Evolutionary conservation across 2,329 filamentous ascomycete species (phyloP), one percentile per base, ranked within the genome.

Genomic region (Colletotrichum sp.): DNA sequence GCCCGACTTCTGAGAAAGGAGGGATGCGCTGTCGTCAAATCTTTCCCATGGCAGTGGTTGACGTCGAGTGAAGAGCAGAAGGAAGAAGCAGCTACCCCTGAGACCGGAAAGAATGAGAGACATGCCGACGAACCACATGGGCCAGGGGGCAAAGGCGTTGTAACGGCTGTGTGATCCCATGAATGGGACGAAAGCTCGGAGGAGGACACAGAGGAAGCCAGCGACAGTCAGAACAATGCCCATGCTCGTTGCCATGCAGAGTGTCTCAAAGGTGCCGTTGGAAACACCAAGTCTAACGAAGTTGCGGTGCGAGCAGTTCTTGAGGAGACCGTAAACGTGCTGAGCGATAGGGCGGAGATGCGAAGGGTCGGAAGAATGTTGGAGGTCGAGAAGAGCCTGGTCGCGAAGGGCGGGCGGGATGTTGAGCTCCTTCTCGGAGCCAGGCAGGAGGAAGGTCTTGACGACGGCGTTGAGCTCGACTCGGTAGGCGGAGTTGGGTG

Each of bases 241-340:
- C 9, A 88, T 80, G 2, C 82, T 78, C 2, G 86, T 88, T 3
- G 87, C 86, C 34, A 87, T 84, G 80, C 87, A 89, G 13, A 88
- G 78, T 3, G 87, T 88, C 80, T 88, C 87, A 68, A 87, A 86
- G 4, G 87, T 88, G 48, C 87, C 87, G 79, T 88, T 90, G 79
- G 85, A 88, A 38, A 90, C 87, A 75, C 89, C 90, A 8, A 91
- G 84, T 52, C 89, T 87, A 61, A 90, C 83, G 77, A 91, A 88
- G 80, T 88, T 86, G 70, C 88, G 84, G 78, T 88, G 83, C 24
- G 87, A 89, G 82, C 87, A 88, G 80, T 86, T 87, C 73, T 83
- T 84, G 21, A 89, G 83, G 34, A 89, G 84, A 36, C 83, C 80
- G 78, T 88, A 87, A 48, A 86, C 84, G 79, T 89, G 87, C 73